Percentiles rank a stretch among this genome's conserved stretches.
Conservation (phyloP, 2,329 filamentous ascomycete genomes). For the Microdochium nivale region DNA sequence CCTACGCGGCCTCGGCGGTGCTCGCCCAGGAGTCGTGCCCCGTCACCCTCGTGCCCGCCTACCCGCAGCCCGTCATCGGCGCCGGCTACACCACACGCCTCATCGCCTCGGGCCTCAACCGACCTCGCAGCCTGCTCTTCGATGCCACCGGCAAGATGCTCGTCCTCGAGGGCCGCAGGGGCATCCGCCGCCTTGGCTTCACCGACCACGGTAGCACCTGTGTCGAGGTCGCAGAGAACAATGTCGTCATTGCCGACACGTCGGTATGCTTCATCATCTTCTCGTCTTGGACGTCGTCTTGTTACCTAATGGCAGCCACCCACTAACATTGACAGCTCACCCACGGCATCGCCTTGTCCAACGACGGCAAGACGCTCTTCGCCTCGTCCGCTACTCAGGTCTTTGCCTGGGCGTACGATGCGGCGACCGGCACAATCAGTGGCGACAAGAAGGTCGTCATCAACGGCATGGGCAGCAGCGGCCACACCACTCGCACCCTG, state of each 20-base stretch:
- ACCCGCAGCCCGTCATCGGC: conserved; percentile 18
- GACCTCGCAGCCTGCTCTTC: conserved; percentile 23
- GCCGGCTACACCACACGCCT: conserved; percentile 9
- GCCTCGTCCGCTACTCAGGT: conserved; percentile 51
- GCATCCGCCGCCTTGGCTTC: conserved; percentile 23
- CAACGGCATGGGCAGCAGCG: conserved; percentile 50
- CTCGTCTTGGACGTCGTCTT: too few species aligned
- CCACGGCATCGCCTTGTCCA: conserved; percentile 45
- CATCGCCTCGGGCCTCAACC: conserved; percentile 10
- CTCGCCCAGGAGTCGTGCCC: conserved; percentile 8
- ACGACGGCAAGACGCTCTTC: conserved; percentile 44
- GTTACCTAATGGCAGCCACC: too few species aligned
- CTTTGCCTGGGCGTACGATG: conserved; percentile 57
- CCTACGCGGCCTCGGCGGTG: not conserved
- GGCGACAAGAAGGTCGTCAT: conserved; percentile 42
- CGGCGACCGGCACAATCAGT: conserved; percentile 34
- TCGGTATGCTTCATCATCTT: conserved; percentile 13
- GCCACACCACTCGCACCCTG: conserved; percentile 60
- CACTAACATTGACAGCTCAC: too few species aligned
- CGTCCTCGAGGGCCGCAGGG: conserved; percentile 20
- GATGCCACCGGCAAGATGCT: conserved; percentile 28
- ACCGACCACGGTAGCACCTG: conserved; percentile 17
- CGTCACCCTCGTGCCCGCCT: conserved; percentile 13
- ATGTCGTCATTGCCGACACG: conserved; percentile 15
- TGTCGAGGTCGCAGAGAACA: conserved; percentile 19